Conservation (phyloP, 2,329 filamentous ascomycete genomes). For the Exophiala sideris region DNA sequence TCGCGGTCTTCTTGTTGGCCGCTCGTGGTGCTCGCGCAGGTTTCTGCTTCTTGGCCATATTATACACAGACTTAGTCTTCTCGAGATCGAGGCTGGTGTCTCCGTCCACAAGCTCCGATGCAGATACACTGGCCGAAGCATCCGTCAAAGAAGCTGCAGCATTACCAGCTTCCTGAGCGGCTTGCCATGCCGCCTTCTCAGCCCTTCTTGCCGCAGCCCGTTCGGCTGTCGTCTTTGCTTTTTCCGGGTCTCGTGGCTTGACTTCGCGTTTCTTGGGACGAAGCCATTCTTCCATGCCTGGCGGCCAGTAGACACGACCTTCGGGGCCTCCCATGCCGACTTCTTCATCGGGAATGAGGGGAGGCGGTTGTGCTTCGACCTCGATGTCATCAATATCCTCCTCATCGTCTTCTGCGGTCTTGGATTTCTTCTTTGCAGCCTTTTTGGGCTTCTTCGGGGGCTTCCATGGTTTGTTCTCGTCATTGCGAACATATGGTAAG, state of each 20-base stretch:
- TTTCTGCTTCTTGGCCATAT: constrained; percentile 30
- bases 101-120: not conserved
- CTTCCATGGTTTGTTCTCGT: constrained; percentile 65
- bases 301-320: constrained; percentile 83
- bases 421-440: constrained; percentile 40
- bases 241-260: constrained; percentile 43
- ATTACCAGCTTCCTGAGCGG: constrained; percentile 21
- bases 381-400: constrained; percentile 41
- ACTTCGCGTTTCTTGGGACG: constrained; percentile 71
- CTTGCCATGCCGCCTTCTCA: constrained; percentile 29
- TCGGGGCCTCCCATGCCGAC: constrained; percentile 83
- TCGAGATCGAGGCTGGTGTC: constrained; percentile 5
- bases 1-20: not conserved
- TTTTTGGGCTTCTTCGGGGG: constrained; percentile 41
- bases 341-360: constrained; percentile 62
- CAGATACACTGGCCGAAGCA: not conserved
- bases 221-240: constrained; percentile 37
- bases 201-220: constrained; percentile 29
- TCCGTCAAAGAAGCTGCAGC: constrained; percentile 2
- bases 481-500: constrained; percentile 69
- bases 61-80: constrained; percentile 9
- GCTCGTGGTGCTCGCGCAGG: constrained; percentile 29
- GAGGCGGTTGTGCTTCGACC: constrained; percentile 38
- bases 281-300: constrained; percentile 86
- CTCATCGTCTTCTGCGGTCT: constrained; percentile 39